Evolutionary conservation across 1,284 basidiomycete species (phyloP), one percentile per base, ranked within the genome.

Genomic region (Athelia psychrophila): DNA sequence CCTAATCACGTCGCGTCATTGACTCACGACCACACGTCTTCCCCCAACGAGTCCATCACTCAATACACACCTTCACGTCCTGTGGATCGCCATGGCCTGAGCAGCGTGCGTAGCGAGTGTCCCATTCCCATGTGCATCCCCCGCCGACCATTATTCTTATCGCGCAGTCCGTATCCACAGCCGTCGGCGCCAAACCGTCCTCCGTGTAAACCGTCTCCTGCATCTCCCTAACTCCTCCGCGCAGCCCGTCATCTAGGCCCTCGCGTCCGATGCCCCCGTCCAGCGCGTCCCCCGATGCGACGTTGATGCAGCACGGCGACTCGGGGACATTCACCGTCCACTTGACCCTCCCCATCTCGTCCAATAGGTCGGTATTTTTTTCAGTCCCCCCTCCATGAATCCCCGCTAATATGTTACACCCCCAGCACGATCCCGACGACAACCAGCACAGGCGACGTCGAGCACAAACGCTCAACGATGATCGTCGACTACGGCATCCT

Each of bases 401-500:
- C n/a, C n/a, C n/a, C n/a, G n/a, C n/a, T n/a, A n/a, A n/a, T n/a
- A n/a, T n/a, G n/a, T n/a, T n/a, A n/a, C n/a, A n/a, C 42, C 13
- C 22, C 42, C 12, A 44, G 45, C 25, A 47, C 33, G 51, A 54
- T 49, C 48, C 54, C 42, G 47, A n/a, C n/a, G 63, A 38, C 60
- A 63, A 9, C 68, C 72, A 19, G 56, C 70, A 18, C 59, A 61
- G 44, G 66, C 64, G n/a, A n/a, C n/a, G 3, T 75, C n/a, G n/a
- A n/a, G n/a, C n/a, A n/a, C n/a, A n/a, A n/a, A n/a, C n/a, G 70
- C 54, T 70, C 78, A 60, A 68, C 71, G 53, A 56, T 74, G 47
- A 69, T 84, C 33, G 62, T 84, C 42, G 78, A 80, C 1, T 83
- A 86, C 64, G 81, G 75, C 1, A 67, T 78, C 27, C 69, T 81